phyloP scores from a whole-genome alignment of 495 filamentous ascomycete genomes.

The Penicillium macrosclerotiorum region DNA sequence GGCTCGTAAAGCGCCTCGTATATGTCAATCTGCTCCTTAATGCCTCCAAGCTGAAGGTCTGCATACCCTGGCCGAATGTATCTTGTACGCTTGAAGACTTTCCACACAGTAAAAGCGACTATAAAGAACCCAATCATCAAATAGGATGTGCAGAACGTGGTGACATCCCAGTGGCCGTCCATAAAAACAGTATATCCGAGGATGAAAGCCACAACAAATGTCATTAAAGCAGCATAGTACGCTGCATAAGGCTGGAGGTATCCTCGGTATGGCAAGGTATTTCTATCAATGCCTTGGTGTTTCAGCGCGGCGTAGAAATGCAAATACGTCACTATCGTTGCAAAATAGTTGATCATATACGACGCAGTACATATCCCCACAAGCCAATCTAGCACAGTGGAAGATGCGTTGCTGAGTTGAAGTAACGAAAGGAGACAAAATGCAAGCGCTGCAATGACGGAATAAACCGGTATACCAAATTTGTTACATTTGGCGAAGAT shows the following conservation, averaged over 20 bases:
- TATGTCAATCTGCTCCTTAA: conserved; percentile 59
- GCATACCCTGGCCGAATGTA: conserved; percentile 37
- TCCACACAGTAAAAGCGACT: conserved; percentile 52
- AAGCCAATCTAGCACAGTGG: conserved; percentile 29
- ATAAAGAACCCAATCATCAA: conserved; percentile 49
- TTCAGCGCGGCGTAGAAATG: conserved; percentile 34
- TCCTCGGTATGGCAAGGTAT: conserved; percentile 28
- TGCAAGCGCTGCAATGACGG: conserved; percentile 34
- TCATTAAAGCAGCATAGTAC: conserved; percentile 31
- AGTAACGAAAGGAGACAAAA: conserved; percentile 42
- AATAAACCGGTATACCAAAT: conserved; percentile 43
- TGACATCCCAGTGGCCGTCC: conserved; percentile 21
- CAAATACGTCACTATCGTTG: conserved; percentile 53
- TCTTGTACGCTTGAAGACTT: conserved; percentile 48
- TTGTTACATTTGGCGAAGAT: conserved; percentile 40
- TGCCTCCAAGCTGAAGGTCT: conserved; percentile 31
- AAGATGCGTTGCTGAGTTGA: conserved; percentile 22
- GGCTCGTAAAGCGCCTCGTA: conserved; percentile 44
- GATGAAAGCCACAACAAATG: conserved; percentile 30
- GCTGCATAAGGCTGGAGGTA: conserved; percentile 34
- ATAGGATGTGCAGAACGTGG: conserved; percentile 30
- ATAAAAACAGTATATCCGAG: conserved; percentile 33
- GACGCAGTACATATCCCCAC: conserved; percentile 26
- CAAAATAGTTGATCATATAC: conserved; percentile 36
- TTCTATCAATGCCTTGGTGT: conserved; percentile 32